Evolutionary conservation across 169 alveolate species (phyloP), one percentile per base, ranked within the genome.

Genomic region (Cryptosporidium baileyi): DNA sequence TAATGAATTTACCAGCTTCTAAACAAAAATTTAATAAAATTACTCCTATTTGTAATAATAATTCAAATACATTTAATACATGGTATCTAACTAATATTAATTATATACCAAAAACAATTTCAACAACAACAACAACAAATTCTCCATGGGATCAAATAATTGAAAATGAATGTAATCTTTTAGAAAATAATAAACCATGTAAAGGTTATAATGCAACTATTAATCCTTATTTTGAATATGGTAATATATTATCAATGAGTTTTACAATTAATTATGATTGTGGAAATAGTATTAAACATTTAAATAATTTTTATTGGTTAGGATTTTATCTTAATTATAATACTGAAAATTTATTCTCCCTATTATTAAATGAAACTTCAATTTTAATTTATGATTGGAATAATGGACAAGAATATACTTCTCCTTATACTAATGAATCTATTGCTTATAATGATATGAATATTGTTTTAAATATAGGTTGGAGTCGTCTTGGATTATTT

Each of bases 111-210:
- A 74, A 36, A 8, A 45, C 36, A 3, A 13, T 74, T 11, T 32
- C 85, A 19, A 74, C 85, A 1, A 74, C 82, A 22, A 74, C 85
- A 15, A 74, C 85, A 19, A 74, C 85, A 8, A 32, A 17, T 2
- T 17, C 41, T 15, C 85, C 85, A 15, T 74, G 85, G 85, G 30
- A 15, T 38, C 43, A 61, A 19, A 47, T 40, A 17, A 60, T 74
- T 38, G 15, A 51, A 13, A 67, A 74, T 7, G 57, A 52, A 17
- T 74, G 85, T 40, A 47, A 26, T 15, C 43, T 74, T 2, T 9
- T 65, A 41, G 28, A 44, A 7, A 24, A 1, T 38, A 26, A 11
- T 45, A 7, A 51, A 28, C 67, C 67, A n/a, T 74, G 85, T 26
- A 51, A 59, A 22, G 85, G 85, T 13, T 32, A 51, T 38, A 28